Evolutionary conservation across 805 yeast genomes (phyloP).

Genomic region (Ogataea chonburiensis): DNA sequence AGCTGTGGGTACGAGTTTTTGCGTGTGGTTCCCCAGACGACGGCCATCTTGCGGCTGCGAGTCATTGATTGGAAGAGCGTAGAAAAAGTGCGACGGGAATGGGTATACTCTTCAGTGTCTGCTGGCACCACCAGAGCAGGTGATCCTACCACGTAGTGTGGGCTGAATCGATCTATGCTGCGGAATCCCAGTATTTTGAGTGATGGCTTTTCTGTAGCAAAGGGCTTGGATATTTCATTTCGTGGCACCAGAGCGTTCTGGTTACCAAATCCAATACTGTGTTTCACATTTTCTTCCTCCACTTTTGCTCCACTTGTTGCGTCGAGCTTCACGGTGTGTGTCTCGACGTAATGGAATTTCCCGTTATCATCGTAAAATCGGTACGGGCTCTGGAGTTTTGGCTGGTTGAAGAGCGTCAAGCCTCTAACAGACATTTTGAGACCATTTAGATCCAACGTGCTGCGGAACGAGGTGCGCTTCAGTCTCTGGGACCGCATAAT

Average conservation of each 20-base stretch:
- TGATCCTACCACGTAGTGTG: conserved; percentile 51
- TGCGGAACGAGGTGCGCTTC: conserved; percentile 59
- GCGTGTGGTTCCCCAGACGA: conserved; percentile 70
- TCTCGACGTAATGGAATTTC: conserved; percentile 49
- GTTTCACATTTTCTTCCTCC: conserved; percentile 29
- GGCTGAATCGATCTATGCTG: conserved; percentile 42
- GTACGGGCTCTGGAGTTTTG: conserved; percentile 47
- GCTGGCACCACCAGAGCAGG: conserved; percentile 70
- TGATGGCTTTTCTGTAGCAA: conserved; percentile 43
- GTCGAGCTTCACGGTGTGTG: conserved; percentile 40
- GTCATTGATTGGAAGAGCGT: conserved; percentile 62
- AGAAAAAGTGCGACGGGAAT: conserved; percentile 66
- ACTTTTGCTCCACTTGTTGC: conserved; percentile 44
- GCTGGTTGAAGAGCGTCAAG: conserved; percentile 58
- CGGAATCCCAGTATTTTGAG: conserved; percentile 71
- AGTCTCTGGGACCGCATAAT: conserved; percentile 61
- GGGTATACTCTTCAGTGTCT: conserved; percentile 49
- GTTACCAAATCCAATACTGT: conserved; percentile 47
- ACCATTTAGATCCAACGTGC: conserved; percentile 57
- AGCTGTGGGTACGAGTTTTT: conserved; percentile 53
- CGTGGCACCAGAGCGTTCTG: conserved; percentile 40
- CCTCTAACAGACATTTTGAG: conserved; percentile 71
- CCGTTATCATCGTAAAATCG: conserved; percentile 56
- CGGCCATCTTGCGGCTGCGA: conserved; percentile 52
- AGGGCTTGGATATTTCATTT: conserved; percentile 36